phyloP scores from a whole-genome alignment of 2,329 filamentous ascomycete genomes.

The Aspergillus calidoustus region DNA sequence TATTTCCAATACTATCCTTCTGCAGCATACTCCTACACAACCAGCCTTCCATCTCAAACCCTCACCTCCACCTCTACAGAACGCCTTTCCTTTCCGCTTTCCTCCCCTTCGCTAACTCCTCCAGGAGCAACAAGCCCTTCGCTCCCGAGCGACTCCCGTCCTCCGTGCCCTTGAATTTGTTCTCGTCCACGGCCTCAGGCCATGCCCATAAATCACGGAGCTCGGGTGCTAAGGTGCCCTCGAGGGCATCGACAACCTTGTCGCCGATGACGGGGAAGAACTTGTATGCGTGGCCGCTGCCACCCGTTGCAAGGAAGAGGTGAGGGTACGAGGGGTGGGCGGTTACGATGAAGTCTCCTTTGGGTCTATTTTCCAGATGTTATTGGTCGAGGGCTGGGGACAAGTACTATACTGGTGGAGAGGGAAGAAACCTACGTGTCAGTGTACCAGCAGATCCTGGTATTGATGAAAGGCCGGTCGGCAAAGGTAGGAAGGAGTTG shows the following conservation, averaged over 20 bases:
- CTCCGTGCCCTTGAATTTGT: slow-evolving; percentile 37
- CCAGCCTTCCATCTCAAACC: neutral
- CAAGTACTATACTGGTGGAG: neutral
- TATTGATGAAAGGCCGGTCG: slow-evolving; percentile 64
- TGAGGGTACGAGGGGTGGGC: slow-evolving; percentile 65
- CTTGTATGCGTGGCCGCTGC: slow-evolving; percentile 59
- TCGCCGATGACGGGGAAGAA: slow-evolving; percentile 60
- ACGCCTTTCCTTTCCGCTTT: slow-evolving; percentile 29
- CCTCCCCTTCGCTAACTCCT: slow-evolving; percentile 43
- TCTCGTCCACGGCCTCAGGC: slow-evolving; percentile 31
- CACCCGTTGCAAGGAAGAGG: slow-evolving; percentile 58
- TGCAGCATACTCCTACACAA: neutral
- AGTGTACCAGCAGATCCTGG: slow-evolving; percentile 75
- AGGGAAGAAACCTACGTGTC: slow-evolving; percentile 59
- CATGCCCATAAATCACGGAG: slow-evolving; percentile 50
- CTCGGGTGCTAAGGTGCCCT: slow-evolving; percentile 49
- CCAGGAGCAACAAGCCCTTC: slow-evolving; percentile 41
- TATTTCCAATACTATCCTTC: neutral
- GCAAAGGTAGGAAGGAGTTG: slow-evolving; percentile 66
- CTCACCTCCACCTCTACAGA: slow-evolving; percentile 23
- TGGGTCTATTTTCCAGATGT: slow-evolving; percentile 44
- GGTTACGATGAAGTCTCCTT: slow-evolving; percentile 72
- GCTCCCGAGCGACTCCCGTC: slow-evolving; percentile 45
- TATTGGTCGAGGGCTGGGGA: neutral
- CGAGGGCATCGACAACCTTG: slow-evolving; percentile 53